Conservation (phyloP, 2,329 filamentous ascomycete genomes). For the Chalaropsis ovoidea region DNA sequence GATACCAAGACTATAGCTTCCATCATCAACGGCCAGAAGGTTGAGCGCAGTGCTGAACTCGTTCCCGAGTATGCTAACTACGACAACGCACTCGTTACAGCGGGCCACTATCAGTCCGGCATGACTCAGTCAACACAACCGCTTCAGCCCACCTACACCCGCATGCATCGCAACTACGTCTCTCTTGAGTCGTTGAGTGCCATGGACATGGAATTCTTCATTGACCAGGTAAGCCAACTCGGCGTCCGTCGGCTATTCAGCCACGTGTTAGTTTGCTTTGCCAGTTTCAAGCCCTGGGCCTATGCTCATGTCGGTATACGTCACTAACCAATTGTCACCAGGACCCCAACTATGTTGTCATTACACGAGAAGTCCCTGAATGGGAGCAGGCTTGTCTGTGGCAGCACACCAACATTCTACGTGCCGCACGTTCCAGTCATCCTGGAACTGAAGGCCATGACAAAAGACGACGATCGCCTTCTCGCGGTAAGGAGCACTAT, state of each 20-base stretch:
- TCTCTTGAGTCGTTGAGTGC: constrained; percentile 51
- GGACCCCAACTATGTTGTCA: constrained; percentile 60
- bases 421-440: constrained; percentile 39
- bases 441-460: constrained; percentile 38
- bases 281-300: no score
- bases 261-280: background rate
- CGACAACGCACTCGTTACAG: background rate
- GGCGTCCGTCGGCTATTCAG: background rate
- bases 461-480: background rate
- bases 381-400: constrained; percentile 62
- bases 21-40: constrained; percentile 48
- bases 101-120: background rate
- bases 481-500: constrained; percentile 35
- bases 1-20: constrained; percentile 50
- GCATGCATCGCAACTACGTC: constrained; percentile 52
- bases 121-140: background rate
- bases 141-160: constrained; percentile 48
- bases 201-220: constrained; percentile 48
- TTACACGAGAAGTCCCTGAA: constrained; percentile 63
- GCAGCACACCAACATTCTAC: constrained; percentile 56
- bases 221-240: constrained; percentile 42
- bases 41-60: background rate
- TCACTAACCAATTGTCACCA: constrained; percentile 28
- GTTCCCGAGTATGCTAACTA: constrained; percentile 8
- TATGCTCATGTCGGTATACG: no score